phyloP scores from a whole-genome alignment of 345 rosid genomes.

The Acer campestre region DNA sequence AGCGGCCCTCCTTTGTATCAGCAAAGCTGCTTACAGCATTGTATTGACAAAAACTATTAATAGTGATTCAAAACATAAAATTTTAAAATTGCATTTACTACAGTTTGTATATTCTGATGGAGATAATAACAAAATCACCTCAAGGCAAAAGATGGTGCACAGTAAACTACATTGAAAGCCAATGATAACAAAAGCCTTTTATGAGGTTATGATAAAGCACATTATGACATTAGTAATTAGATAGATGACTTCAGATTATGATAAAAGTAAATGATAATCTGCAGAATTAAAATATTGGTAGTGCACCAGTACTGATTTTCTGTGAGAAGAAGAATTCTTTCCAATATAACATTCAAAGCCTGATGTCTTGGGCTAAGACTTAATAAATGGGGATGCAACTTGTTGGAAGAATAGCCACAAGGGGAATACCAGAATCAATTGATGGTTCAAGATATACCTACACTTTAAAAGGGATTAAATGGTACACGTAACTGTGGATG shows the following conservation, averaged over 20 bases:
- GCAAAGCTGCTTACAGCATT: slow-evolving; percentile 72
- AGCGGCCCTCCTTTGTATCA: slow-evolving; percentile 94
- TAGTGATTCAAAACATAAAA: slow-evolving; percentile 6
- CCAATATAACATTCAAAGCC: neutral
- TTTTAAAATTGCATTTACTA: neutral
- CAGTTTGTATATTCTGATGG: neutral
- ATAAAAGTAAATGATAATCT: neutral
- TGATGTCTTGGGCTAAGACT: neutral
- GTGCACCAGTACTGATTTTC: neutral
- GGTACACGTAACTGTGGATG: neutral
- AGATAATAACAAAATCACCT: neutral
- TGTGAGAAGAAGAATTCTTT: neutral
- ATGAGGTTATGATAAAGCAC: neutral
- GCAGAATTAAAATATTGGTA: neutral
- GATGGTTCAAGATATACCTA: neutral
- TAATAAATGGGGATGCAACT: neutral
- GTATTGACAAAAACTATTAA: slow-evolving; percentile 1
- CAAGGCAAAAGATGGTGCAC: neutral
- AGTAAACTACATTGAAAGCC: neutral
- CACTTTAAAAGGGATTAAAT: neutral
- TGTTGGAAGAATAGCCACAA: neutral
- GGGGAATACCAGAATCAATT: neutral
- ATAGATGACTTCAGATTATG: neutral
- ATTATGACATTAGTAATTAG: neutral
- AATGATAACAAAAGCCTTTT: neutral